Evolutionary conservation across 495 filamentous ascomycete species (phyloP).

Genomic region (Penicillium fimorum): DNA sequence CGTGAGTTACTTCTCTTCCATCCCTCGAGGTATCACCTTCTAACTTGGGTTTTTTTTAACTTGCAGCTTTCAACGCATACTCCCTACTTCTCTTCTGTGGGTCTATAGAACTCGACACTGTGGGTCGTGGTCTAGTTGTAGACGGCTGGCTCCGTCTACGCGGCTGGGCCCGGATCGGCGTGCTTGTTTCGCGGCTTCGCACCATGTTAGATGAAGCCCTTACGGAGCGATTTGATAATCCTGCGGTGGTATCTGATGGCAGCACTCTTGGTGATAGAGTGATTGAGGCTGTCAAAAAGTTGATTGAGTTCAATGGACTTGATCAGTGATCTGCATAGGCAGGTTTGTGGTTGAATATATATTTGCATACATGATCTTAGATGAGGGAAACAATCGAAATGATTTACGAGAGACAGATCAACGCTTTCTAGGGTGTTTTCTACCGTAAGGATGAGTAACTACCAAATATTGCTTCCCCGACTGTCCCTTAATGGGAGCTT

Average conservation of each 20-base stretch:
- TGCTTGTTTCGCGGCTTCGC: conserved; percentile 77
- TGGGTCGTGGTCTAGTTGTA: conserved; percentile 82
- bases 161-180: conserved; percentile 94
- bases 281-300: conserved; percentile 68
- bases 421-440: no score
- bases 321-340: conserved; percentile 53
- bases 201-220: conserved; percentile 84
- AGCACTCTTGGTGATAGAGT: conserved; percentile 56
- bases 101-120: conserved; percentile 77
- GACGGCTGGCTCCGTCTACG: conserved; percentile 89
- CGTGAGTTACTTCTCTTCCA: conserved; percentile 52
- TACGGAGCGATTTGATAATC: conserved; percentile 74
- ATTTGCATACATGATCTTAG: neutral
- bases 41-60: conserved; percentile 13
- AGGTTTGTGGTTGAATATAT: neutral
- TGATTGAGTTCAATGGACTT: conserved; percentile 86
- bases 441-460: no score
- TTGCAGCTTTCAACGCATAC: conserved; percentile 82
- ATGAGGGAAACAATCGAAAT: neutral
- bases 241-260: conserved; percentile 40
- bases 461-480: no score
- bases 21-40: neutral
- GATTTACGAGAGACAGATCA: conserved; percentile 5
- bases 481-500: no score
- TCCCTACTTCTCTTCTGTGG: conserved; percentile 89